phyloP scores from a whole-genome alignment of 1,284 basidiomycete genomes.

The Heterobasidion occidentale region DNA sequence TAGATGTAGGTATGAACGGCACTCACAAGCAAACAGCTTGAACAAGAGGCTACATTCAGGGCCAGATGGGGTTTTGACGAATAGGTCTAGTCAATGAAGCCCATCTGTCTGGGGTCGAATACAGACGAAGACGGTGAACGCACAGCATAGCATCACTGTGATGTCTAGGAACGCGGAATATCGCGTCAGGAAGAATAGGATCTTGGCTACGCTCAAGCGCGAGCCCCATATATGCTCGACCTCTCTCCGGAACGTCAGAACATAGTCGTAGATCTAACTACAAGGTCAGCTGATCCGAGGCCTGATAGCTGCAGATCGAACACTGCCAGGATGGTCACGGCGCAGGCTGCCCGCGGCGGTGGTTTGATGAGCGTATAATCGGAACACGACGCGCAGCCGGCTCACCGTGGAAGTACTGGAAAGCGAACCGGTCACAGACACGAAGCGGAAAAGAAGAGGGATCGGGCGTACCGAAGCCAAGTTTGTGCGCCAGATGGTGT shows the following conservation, averaged over 20 bases:
- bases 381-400: background rate
- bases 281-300: background rate
- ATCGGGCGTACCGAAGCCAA: background rate
- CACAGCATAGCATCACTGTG: background rate
- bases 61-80: background rate
- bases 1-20: background rate
- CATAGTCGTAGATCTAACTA: conserved; percentile 1
- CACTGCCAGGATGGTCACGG: background rate
- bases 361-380: background rate
- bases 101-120: background rate
- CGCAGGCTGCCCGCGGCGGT: background rate
- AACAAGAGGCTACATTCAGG: background rate
- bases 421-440: background rate
- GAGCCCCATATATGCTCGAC: background rate
- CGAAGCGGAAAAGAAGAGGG: background rate
- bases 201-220: background rate
- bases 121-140: background rate
- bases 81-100: background rate
- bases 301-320: background rate
- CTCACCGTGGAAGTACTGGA: background rate
- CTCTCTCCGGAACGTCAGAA: background rate
- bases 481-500: background rate
- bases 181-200: background rate
- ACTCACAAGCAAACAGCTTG: background rate
- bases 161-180: background rate